Percentiles rank a stretch among this genome's conserved stretches.
These are phyloP conservation scores for Cupressus sempervirens DNA, from an alignment of 75 land plant species.

Conservation along the genomic window DNA sequence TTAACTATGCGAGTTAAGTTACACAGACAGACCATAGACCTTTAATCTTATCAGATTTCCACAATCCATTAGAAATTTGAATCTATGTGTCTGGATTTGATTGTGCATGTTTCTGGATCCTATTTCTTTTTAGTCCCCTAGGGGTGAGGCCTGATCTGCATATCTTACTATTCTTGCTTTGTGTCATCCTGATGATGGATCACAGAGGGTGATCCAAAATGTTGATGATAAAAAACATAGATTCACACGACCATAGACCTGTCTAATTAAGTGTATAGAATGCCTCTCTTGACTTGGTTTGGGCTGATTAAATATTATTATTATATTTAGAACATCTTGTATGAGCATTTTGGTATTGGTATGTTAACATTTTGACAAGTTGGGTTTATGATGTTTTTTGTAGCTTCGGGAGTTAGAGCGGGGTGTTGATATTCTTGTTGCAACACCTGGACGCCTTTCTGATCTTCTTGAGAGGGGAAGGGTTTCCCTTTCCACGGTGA, in stretches of 20 bases:
- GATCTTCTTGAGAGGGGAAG: slow-evolving; percentile 57
- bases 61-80: too few species aligned
- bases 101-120: too few species aligned
- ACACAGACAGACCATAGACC: background rate
- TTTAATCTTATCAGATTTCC: too few species aligned
- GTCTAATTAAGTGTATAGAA: background rate
- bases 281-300: background rate
- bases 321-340: background rate
- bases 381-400: background rate
- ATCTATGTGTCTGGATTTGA: too few species aligned
- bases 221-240: too few species aligned
- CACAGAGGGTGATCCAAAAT: too few species aligned
- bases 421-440: slow-evolving; percentile 70
- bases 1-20: background rate
- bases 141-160: too few species aligned
- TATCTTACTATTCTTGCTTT: too few species aligned
- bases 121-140: too few species aligned
- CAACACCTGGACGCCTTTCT: slow-evolving; percentile 60
- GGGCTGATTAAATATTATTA: background rate
- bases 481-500: slow-evolving; percentile 41
- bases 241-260: too few species aligned
- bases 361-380: background rate
- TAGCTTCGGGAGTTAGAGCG: slow-evolving; percentile 50
- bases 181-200: too few species aligned
- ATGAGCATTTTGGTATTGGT: background rate